phyloP scores from a whole-genome alignment of 1,284 basidiomycete genomes.

The Macrocystidia cucumis region DNA sequence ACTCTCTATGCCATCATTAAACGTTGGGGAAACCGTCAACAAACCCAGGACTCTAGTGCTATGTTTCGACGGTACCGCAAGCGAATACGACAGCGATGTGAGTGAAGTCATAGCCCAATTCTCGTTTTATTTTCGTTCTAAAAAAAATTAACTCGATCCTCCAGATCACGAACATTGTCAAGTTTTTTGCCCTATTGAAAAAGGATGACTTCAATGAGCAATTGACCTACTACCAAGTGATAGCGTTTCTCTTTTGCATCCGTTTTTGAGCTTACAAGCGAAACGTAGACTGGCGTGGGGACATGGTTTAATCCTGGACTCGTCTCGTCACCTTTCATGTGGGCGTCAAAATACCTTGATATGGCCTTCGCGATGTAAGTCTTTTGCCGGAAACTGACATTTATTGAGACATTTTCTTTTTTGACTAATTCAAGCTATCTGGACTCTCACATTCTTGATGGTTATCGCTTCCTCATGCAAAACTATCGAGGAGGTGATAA shows the following conservation, averaged over 20 bases:
- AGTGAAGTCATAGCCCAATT: too few species aligned
- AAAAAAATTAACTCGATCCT: not conserved
- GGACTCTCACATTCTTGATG: constrained; percentile 51
- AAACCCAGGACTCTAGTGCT: constrained; percentile 40
- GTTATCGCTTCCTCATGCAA: constrained; percentile 63
- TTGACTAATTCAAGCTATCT: constrained; percentile 37
- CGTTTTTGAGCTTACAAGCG: not conserved
- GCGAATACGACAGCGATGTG: constrained; percentile 35
- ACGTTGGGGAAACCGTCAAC: constrained; percentile 10
- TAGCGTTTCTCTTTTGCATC: constrained; percentile 4
- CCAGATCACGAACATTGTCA: constrained; percentile 68
- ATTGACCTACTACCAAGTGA: constrained; percentile 62
- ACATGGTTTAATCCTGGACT: constrained; percentile 52
- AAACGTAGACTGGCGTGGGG: constrained; percentile 47
- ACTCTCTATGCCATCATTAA: too few species aligned
- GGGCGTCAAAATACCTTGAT: constrained; percentile 46
- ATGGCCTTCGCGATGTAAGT: constrained; percentile 53
- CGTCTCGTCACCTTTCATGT: constrained; percentile 40
- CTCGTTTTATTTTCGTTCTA: not conserved
- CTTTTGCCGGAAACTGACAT: too few species aligned
- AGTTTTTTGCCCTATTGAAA: constrained; percentile 52
- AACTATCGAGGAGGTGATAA: constrained; percentile 53
- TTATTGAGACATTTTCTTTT: not conserved
- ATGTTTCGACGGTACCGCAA: constrained; percentile 58
- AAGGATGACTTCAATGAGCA: constrained; percentile 52